A percentile compares a stretch with the other conserved stretches of the same genome.
phyloP scores from a whole-genome alignment of 2,329 filamentous ascomycete species.

The Pseudocercospora pini-densiflorae region DNA sequence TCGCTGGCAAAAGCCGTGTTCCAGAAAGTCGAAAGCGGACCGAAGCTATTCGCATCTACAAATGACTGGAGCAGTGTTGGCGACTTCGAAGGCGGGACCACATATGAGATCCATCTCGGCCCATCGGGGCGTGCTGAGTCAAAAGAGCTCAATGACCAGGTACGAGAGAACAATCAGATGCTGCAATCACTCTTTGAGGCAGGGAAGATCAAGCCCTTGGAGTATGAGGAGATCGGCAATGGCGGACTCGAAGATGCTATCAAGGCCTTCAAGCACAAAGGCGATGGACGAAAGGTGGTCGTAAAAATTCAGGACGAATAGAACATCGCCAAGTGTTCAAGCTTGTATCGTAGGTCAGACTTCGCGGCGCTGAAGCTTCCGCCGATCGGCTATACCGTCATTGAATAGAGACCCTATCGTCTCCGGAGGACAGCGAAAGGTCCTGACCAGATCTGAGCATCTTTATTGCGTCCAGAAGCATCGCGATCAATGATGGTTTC shows the following conservation, averaged over 20 bases:
- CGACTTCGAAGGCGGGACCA: conserved; percentile 15
- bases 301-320: conserved; percentile 14
- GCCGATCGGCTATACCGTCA: neutral
- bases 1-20: conserved; percentile 8
- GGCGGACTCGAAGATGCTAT: conserved; percentile 10
- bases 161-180: neutral
- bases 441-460: no score
- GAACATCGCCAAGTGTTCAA: neutral
- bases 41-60: conserved; percentile 13
- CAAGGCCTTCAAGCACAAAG: conserved; percentile 10
- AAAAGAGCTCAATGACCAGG: conserved; percentile 1
- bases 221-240: conserved; percentile 10
- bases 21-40: neutral
- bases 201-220: conserved; percentile 5
- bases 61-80: conserved; percentile 13
- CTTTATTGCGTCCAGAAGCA: no score
- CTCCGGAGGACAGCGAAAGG: no score
- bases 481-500: no score
- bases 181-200: conserved; percentile 4
- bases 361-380: neutral
- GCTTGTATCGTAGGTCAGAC: neutral
- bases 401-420: no score
- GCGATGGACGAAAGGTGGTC: conserved; percentile 10
- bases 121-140: neutral
- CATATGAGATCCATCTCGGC: conserved; percentile 12